Evolutionary conservation across 768 basidiomycete genomes (phyloP), one percentile per base, ranked within the genome.

Genomic region (Termitomyces sp.): DNA sequence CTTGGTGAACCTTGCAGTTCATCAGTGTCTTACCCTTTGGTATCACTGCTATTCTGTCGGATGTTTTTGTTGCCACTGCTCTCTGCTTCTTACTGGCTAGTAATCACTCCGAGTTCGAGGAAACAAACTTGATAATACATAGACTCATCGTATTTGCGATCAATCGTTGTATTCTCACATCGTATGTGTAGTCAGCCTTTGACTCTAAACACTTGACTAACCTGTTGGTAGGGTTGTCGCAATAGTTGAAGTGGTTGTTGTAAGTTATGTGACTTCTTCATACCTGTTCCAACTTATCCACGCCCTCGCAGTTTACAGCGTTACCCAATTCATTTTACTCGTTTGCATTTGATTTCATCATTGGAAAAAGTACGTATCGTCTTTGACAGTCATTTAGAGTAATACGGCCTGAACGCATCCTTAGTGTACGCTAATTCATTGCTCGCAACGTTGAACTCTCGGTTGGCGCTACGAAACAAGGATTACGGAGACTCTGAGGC

Each of bases 151-250:
- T 83, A 25, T 81, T 76, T 60, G 78, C 80, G 3, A 80, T 83
- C 46, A 81, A 83, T 65, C 78, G 81, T 11, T 83, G 81, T 67
- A 65, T 83, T 45, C 68, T 84, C 29, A 84, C 82, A n/a, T 78
- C 78, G 82, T 82, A 62, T 42, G 81, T 73, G 20, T 14, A n/a
- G 52, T 43, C 48, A 31, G 34, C 3, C 50, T 29, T 40, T 60
- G 36, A 8, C 12, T 58, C 36, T 42, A 25, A 34, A 45, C 25
- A 43, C 20, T 20, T 31, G 32, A n/a, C 31, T 66, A 17, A 66
- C 50, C 29, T 34, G 15, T 38, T n/a, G 58, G 0, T 51, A 81
- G 80, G 8, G 72, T 73, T 48, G 71, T 78, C 7, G 79, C 79
- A 8, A 65, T 79, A 20, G 59, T 74, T 12, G 76, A 79, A 68